These are phyloP conservation scores for Calonectria crousiana DNA, from an alignment of 2,329 filamentous ascomycete genomes.

Conservation along the genomic window DNA sequence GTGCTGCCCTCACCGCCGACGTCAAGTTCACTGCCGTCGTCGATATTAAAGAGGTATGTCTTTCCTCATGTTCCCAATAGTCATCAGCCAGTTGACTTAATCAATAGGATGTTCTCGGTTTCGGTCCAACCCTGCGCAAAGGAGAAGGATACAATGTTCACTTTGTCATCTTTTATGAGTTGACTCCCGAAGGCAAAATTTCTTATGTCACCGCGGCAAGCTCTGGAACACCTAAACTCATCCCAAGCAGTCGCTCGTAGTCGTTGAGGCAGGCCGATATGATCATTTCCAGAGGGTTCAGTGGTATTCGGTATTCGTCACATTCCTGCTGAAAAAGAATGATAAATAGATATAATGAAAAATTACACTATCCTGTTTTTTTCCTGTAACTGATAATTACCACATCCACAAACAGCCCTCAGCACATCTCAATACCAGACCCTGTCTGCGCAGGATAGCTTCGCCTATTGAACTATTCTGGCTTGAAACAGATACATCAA, in stretches of 20 bases:
- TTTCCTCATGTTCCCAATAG: neutral
- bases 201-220: neutral
- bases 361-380: neutral
- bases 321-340: neutral
- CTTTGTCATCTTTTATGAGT: neutral
- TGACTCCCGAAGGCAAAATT: neutral
- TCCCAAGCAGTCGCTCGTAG: neutral
- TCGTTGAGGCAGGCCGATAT: neutral
- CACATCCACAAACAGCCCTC: neutral
- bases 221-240: neutral
- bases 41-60: neutral
- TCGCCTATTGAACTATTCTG: neutral
- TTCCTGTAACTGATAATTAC: neutral
- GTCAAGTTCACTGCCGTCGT: neutral
- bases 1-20: neutral
- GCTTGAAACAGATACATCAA: no score
- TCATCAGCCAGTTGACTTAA: neutral
- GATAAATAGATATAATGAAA: neutral
- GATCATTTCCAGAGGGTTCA: neutral
- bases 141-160: neutral
- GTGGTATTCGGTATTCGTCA: no score
- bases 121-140: neutral
- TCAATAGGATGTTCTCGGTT: neutral
- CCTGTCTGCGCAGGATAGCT: neutral
- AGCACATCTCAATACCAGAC: neutral